Percentiles rank a stretch among this genome's conserved stretches.
These are phyloP conservation scores for Odontarrhena argentea DNA, from an alignment of 345 rosid species.

Conservation along the genomic window DNA sequence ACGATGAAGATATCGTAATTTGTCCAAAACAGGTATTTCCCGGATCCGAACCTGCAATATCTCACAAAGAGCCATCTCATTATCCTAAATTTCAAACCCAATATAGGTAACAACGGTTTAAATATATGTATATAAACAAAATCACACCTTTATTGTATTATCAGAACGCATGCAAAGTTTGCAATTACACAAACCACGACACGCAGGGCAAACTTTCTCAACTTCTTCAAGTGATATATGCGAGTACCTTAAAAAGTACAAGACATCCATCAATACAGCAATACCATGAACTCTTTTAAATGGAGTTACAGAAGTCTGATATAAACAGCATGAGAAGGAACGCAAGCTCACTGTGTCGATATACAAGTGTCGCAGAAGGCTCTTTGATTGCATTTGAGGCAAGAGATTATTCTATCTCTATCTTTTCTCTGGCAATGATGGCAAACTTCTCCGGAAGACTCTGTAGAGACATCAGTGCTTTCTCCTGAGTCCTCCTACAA, in stretches of 20 bases:
- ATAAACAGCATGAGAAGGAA: constrained; percentile 7
- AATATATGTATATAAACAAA: constrained; percentile 20
- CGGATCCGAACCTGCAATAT: constrained; percentile 68
- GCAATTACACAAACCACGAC: constrained; percentile 92
- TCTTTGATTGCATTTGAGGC: constrained; percentile 79
- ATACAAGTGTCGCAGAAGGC: constrained; percentile 85
- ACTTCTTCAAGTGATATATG: constrained; percentile 70
- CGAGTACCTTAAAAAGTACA: constrained; percentile 57
- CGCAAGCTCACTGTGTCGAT: constrained; percentile 61
- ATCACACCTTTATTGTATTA: constrained; percentile 76
- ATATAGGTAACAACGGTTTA: constrained; percentile 7
- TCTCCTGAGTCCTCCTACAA: constrained; percentile 76
- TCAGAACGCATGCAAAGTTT: constrained; percentile 82
- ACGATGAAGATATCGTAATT: constrained; percentile 75
- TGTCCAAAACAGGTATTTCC: constrained; percentile 80
- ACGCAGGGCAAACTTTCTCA: constrained; percentile 89
- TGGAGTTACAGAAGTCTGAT: constrained; percentile 1
- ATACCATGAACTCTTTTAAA: background rate
- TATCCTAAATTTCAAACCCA: background rate
- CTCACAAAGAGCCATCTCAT: constrained; percentile 29
- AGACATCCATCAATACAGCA: constrained; percentile 27
- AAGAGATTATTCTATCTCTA: constrained; percentile 64
- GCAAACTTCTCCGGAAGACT: constrained; percentile 70
- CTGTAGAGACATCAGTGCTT: constrained; percentile 68
- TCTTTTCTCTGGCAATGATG: constrained; percentile 84